phyloP scores from a whole-genome alignment of 768 basidiomycete genomes.

The Gymnopilus junonius region DNA sequence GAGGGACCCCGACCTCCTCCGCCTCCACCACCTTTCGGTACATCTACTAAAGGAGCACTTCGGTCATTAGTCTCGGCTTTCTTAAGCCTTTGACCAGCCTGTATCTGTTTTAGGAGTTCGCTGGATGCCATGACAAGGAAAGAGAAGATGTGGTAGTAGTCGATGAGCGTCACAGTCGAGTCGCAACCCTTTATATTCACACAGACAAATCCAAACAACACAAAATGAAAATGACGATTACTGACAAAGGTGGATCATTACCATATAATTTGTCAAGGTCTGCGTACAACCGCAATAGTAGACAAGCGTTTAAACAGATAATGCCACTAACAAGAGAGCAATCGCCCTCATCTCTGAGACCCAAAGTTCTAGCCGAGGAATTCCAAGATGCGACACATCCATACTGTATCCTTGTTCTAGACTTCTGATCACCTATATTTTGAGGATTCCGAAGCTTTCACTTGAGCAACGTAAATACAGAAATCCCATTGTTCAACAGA shows the following conservation, averaged over 20 bases:
- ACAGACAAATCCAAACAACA: neutral
- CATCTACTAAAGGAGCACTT: constrained; percentile 63
- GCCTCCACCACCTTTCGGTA: constrained; percentile 42
- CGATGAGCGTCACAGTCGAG: constrained; percentile 11
- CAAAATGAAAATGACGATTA: neutral
- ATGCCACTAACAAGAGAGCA: neutral
- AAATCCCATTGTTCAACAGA: constrained; percentile 5
- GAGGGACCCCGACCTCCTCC: constrained; percentile 13
- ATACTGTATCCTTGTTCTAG: no score
- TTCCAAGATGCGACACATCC: no score
- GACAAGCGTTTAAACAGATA: no score
- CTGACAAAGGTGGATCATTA: no score
- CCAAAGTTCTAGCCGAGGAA: no score
- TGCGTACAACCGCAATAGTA: no score
- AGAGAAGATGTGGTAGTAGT: constrained; percentile 1
- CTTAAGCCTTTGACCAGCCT: constrained; percentile 80
- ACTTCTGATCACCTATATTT: no score
- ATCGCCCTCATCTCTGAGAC: no score
- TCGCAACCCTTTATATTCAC: neutral
- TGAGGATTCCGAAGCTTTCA: neutral
- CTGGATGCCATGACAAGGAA: constrained; percentile 63
- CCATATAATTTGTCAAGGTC: no score
- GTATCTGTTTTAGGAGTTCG: constrained; percentile 81
- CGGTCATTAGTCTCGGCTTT: constrained; percentile 85
- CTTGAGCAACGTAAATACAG: neutral